Conservation (phyloP, 371 early-diverging fungal species). For the Catenaria anguillulae region DNA sequence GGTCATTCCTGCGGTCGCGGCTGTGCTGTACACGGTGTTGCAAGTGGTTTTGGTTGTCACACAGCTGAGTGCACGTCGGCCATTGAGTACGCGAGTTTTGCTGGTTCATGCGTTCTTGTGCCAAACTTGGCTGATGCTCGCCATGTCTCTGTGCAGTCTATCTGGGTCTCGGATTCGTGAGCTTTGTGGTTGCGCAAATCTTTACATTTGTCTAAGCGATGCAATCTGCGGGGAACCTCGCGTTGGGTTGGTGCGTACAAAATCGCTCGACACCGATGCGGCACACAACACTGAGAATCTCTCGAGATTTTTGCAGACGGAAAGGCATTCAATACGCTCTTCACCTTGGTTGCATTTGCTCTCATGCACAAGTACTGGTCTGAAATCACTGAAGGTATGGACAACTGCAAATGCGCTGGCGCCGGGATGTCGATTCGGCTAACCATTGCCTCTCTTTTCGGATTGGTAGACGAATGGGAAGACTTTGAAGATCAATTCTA, state of each 20-base stretch:
- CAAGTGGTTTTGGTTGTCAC: not conserved
- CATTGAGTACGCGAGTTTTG: not conserved
- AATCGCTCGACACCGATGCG: too few relatives aligned
- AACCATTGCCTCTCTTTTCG: too few relatives aligned
- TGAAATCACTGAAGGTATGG: not conserved
- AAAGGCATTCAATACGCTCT: not conserved
- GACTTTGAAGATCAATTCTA: conserved; percentile 3
- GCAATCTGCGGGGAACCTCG: not conserved
- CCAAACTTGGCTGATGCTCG: not conserved
- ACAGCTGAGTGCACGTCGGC: not conserved
- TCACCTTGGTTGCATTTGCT: not conserved
- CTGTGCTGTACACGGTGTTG: not conserved
- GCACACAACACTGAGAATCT: too few relatives aligned
- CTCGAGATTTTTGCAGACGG: not conserved
- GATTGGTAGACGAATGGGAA: not conserved
- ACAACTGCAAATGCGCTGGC: not conserved
- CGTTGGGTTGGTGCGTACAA: not conserved
- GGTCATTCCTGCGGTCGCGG: not conserved
- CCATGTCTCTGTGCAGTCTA: not conserved
- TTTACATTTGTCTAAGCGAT: not conserved
- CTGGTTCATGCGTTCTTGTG: not conserved
- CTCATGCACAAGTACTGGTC: not conserved
- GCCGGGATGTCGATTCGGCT: too few relatives aligned
- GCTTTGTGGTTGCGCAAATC: not conserved
- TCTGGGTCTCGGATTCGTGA: not conserved